Conservation (phyloP, 352 stramenopile species). For the Pythium volutum region DNA sequence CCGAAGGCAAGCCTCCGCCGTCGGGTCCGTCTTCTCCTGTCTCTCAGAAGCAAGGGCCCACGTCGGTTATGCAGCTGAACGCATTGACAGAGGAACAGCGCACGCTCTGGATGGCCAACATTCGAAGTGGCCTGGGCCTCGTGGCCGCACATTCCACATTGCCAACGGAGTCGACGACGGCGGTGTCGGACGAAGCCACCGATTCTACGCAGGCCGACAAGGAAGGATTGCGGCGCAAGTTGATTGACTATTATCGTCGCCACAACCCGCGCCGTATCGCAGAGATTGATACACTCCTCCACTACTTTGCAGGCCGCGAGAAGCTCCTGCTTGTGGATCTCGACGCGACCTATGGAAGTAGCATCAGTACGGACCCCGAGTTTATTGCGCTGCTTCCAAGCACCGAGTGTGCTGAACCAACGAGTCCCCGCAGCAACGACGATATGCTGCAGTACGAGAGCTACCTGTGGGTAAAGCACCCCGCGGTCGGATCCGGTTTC, state of each 20-base stretch:
- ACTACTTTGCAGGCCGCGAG: constrained; percentile 60
- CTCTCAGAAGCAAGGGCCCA: not conserved
- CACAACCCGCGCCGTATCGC: constrained; percentile 87
- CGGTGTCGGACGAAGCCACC: not conserved
- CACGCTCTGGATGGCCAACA: constrained; percentile 51
- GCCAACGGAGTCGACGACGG: not conserved
- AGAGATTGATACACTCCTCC: constrained; percentile 71
- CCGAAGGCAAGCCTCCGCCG: not conserved
- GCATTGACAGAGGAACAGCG: constrained; percentile 41
- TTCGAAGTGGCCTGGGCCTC: constrained; percentile 41
- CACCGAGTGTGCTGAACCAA: not conserved
- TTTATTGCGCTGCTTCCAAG: constrained; percentile 24
- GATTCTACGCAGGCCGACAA: not conserved
- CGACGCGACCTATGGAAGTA: constrained; percentile 59
- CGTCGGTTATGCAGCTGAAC: constrained; percentile 31
- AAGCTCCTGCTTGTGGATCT: constrained; percentile 52
- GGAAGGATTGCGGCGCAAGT: constrained; percentile 29
- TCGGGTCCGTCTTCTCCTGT: constrained; percentile 2
- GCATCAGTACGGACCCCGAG: constrained; percentile 30
- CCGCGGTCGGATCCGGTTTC: constrained; percentile 14
- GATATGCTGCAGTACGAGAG: constrained; percentile 13
- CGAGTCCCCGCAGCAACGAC: not conserved
- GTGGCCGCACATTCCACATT: not conserved
- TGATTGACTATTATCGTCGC: constrained; percentile 89
- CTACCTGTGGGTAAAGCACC: constrained; percentile 29